phyloP scores from a whole-genome alignment of 2,329 filamentous ascomycete genomes.

The Xylariaceae sp. region DNA sequence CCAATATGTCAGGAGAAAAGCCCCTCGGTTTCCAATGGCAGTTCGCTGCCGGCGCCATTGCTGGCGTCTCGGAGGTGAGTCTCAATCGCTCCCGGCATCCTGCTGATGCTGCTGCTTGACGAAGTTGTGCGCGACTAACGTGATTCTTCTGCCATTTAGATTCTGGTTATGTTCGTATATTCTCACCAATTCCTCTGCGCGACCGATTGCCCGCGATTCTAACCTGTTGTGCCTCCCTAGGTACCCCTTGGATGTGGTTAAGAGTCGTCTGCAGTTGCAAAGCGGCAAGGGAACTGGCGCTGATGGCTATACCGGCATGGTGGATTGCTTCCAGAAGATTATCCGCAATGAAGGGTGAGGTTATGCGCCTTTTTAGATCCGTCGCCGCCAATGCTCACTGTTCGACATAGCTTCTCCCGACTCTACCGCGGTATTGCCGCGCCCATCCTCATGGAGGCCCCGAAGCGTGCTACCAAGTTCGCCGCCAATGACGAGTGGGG shows the following conservation, averaged over 20 bases:
- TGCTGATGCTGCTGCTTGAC: neutral
- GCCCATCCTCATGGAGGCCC: slow-evolving; percentile 95
- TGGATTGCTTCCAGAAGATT: slow-evolving; percentile 98
- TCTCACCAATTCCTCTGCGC: slow-evolving; percentile 6
- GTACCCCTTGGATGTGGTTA: slow-evolving; percentile 98
- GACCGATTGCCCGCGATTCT: slow-evolving; percentile 17
- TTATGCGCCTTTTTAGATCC: neutral
- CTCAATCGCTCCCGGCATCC: neutral
- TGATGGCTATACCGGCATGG: slow-evolving; percentile 92
- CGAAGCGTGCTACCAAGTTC: slow-evolving; percentile 89
- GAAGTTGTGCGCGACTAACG: slow-evolving; percentile 16
- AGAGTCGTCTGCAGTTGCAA: slow-evolving; percentile 95
- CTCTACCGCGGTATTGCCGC: slow-evolving; percentile 94
- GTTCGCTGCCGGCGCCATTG: slow-evolving; percentile 66
- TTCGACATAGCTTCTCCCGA: slow-evolving; percentile 63
- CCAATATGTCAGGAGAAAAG: slow-evolving; percentile 21
- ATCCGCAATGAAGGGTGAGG: slow-evolving; percentile 86
- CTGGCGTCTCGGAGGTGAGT: slow-evolving; percentile 92
- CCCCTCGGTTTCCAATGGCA: slow-evolving; percentile 25
- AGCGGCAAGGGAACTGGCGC: slow-evolving; percentile 65
- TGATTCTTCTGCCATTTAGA: slow-evolving; percentile 53
- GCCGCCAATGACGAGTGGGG: slow-evolving; percentile 99
- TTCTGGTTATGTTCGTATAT: slow-evolving; percentile 71
- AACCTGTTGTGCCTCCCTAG: slow-evolving; percentile 43
- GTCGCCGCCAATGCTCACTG: slow-evolving; percentile 11